Evolutionary conservation across 1,284 basidiomycete species (phyloP).

Genomic region (Amylostereum areolatum): DNA sequence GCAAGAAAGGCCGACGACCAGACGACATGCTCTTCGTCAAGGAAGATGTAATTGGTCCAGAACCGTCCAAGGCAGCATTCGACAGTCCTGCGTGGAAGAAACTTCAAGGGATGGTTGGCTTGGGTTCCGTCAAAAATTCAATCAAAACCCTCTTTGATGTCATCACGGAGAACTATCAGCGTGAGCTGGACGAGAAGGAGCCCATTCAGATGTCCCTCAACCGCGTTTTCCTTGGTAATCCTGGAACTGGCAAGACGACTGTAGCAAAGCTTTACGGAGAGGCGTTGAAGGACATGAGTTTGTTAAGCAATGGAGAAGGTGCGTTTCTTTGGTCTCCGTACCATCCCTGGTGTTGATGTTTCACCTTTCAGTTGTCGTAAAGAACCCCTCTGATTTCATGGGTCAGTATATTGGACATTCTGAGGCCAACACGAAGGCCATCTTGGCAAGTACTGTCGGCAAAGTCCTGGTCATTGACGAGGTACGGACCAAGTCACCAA

Average conservation of each 20-base stretch:
- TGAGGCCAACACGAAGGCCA: slow-evolving; percentile 57
- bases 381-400: slow-evolving; percentile 62
- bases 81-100: slow-evolving; percentile 44
- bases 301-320: slow-evolving; percentile 67
- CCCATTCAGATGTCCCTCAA: slow-evolving; percentile 52
- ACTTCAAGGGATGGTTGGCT: slow-evolving; percentile 48
- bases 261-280: slow-evolving; percentile 60
- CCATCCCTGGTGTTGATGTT: not conserved
- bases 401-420: slow-evolving; percentile 50
- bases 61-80: slow-evolving; percentile 43
- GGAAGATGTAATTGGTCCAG: slow-evolving; percentile 59
- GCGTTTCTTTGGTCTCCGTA: slow-evolving; percentile 8
- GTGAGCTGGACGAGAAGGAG: slow-evolving; percentile 50
- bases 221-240: slow-evolving; percentile 55
- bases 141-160: slow-evolving; percentile 41
- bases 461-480: slow-evolving; percentile 67
- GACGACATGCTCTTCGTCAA: slow-evolving; percentile 45
- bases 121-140: slow-evolving; percentile 50
- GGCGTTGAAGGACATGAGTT: slow-evolving; percentile 50
- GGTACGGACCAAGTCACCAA: slow-evolving; percentile 29
- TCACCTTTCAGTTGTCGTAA: slow-evolving; percentile 46
- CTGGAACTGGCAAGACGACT: slow-evolving; percentile 65
- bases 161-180: slow-evolving; percentile 47
- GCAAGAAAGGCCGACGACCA: slow-evolving; percentile 26
- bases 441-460: slow-evolving; percentile 47